phyloP scores from a whole-genome alignment of 2,329 filamentous ascomycete species.

The Pleomassaria siparia region DNA sequence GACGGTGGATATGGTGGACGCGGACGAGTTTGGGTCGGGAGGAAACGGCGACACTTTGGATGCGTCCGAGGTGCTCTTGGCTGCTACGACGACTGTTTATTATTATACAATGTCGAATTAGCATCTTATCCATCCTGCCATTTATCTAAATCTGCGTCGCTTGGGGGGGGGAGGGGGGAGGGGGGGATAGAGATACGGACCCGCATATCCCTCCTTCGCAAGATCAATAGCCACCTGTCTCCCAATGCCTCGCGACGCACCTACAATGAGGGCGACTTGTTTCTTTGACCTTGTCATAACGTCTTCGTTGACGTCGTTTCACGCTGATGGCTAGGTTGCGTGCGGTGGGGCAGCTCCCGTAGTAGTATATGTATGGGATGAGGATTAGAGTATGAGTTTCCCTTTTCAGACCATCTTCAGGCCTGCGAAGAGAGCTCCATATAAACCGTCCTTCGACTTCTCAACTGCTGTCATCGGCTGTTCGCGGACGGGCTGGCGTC shows the following conservation, averaged over 20 bases:
- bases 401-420: not conserved
- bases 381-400: not conserved
- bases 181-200: constrained; percentile 46
- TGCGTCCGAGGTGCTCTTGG: constrained; percentile 72
- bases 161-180: too few species aligned
- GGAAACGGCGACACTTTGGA: constrained; percentile 62
- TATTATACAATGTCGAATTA: too few species aligned
- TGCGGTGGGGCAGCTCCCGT: too few species aligned
- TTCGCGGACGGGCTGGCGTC: not conserved
- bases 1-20: constrained; percentile 80
- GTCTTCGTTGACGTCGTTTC: not conserved
- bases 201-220: constrained; percentile 68
- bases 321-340: not conserved
- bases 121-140: too few species aligned
- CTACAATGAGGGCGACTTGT: constrained; percentile 70
- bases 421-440: not conserved
- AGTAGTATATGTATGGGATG: constrained; percentile 1
- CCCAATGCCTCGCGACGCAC: constrained; percentile 78
- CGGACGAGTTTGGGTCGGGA: constrained; percentile 72
- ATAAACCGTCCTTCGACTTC: not conserved
- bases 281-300: constrained; percentile 23
- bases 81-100: constrained; percentile 70
- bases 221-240: constrained; percentile 78
- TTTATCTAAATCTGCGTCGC: too few species aligned
- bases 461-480: too few species aligned